Percentiles rank a stretch among this genome's conserved stretches.
phyloP scores from a whole-genome alignment of 139 green algal genomes.

The Chloropicon primus region DNA sequence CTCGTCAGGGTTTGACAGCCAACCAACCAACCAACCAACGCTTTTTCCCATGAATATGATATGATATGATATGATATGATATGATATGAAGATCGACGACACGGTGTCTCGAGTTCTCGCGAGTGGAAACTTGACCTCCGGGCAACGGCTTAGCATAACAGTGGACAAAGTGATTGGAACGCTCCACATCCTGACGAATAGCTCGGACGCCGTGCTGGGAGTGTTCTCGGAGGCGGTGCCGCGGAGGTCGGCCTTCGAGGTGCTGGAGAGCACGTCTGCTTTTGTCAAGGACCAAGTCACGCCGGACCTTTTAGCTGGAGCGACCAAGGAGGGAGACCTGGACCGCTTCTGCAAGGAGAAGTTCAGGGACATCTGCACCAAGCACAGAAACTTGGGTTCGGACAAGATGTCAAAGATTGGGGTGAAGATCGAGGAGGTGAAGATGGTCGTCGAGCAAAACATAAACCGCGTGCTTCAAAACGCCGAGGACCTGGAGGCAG shows the following conservation, averaged over 20 bases:
- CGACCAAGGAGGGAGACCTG: conserved; percentile 3
- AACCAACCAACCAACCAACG: too few relatives aligned
- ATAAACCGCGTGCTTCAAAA: conserved; percentile 19
- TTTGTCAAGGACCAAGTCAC: background rate
- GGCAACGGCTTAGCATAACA: conserved; percentile 11
- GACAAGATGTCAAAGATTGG: conserved; percentile 3
- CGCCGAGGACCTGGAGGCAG: conserved; percentile 7
- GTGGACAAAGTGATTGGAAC: conserved; percentile 5
- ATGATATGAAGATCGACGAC: background rate
- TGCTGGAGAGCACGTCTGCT: background rate
- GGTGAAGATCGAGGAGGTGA: conserved; percentile 19
- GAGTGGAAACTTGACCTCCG: conserved; percentile 6
- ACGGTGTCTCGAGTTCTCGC: conserved; percentile 5
- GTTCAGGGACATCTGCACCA: background rate
- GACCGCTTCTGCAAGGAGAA: background rate
- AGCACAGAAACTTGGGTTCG: conserved; percentile 1
- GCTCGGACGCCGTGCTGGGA: conserved; percentile 1
- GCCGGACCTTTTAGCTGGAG: conserved; percentile 2
- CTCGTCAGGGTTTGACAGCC: too few relatives aligned
- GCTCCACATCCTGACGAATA: conserved; percentile 7
- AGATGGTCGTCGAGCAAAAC: conserved; percentile 16
- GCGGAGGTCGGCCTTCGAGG: conserved; percentile 5
- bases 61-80: too few relatives aligned
- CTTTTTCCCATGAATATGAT: too few relatives aligned
- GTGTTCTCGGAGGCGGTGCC: conserved; percentile 1